A percentile compares a stretch with the other conserved stretches of the same genome.
Conservation (phyloP, 768 basidiomycete genomes). For the Crepidotus variabilis region DNA sequence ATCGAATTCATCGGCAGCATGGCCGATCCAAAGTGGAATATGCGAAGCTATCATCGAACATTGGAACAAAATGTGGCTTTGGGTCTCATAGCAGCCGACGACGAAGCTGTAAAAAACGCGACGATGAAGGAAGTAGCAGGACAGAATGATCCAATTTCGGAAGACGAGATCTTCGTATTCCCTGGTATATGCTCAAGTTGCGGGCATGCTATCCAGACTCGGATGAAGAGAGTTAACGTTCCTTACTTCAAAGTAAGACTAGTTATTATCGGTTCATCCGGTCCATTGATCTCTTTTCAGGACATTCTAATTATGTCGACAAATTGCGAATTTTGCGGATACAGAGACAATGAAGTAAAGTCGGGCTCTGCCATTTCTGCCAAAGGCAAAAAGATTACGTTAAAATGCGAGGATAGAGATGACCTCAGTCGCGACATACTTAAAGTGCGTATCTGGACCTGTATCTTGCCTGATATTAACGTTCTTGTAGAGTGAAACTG, state of each 20-base stretch:
- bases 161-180: slow-evolving; percentile 90
- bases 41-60: slow-evolving; percentile 78
- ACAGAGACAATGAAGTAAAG: slow-evolving; percentile 97
- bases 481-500: slow-evolving; percentile 76
- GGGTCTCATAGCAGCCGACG: slow-evolving; percentile 61
- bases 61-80: slow-evolving; percentile 76
- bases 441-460: slow-evolving; percentile 53
- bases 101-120: slow-evolving; percentile 18
- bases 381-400: slow-evolving; percentile 79
- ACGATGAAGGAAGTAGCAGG: slow-evolving; percentile 7
- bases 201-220: slow-evolving; percentile 74
- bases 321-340: slow-evolving; percentile 93
- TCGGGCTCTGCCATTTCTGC: slow-evolving; percentile 87
- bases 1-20: slow-evolving; percentile 85
- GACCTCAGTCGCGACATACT: slow-evolving; percentile 92
- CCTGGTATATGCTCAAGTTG: slow-evolving; percentile 88
- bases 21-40: slow-evolving; percentile 90
- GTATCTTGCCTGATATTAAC: not conserved
- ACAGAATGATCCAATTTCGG: slow-evolving; percentile 33
- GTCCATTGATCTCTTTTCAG: slow-evolving; percentile 32
- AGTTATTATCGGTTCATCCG: not conserved
- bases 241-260: slow-evolving; percentile 89
- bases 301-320: slow-evolving; percentile 98
- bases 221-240: slow-evolving; percentile 95
- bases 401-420: slow-evolving; percentile 89